Base-by-base conservation (phyloP, 495 filamentous ascomycete species). In the Articulospora tetracladia region DNA sequence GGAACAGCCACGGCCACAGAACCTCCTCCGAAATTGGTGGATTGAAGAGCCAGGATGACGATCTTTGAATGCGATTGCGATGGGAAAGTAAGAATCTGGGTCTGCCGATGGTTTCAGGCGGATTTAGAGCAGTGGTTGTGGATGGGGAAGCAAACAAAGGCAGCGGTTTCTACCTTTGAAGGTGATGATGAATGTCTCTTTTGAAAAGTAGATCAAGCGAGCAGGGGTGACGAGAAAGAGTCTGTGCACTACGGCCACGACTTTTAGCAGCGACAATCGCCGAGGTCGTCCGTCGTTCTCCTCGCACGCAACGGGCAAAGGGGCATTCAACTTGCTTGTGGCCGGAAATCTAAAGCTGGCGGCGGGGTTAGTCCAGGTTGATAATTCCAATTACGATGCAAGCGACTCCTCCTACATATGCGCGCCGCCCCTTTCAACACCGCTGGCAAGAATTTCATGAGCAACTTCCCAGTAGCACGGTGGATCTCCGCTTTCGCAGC, bases 41-140 rank as follows among this genome's bases (percentile, higher is more conserved):
- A 70, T 74, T 80, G 75, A 68, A 82, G 75, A 73, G 79, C 79
- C 81, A 84, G 79, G 72, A 70, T 82, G 77, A 65, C 73, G 72
- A 69, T 62, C 62, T 63, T 54, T 41, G 50, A 48, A 17, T 44
- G 39, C 39, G 39, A 44, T n/a, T 25, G 27, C 4, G 22, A 24
- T 24, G 2, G 12, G 11, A 24, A 22, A 23, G 48, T 13, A 23
- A 24, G 4, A 3, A 24, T 23, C 13, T 19, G 23, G 2, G 11
- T 47, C 22, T 47, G 17, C 7, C 6, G n/a, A n/a, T 4, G 6
- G 20, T 28, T 55, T 26, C 52, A 19, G 34, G 20, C 41, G 58
- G 34, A 30, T 49, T 44, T 52, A 13, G 1, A 15, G 22, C 44
- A 15, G 46, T 49, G 32, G 50, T 10, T 54, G 24, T 52, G 13